Evolutionary conservation across 345 rosid genomes (phyloP).

Genomic region (Balakata baccata): DNA sequence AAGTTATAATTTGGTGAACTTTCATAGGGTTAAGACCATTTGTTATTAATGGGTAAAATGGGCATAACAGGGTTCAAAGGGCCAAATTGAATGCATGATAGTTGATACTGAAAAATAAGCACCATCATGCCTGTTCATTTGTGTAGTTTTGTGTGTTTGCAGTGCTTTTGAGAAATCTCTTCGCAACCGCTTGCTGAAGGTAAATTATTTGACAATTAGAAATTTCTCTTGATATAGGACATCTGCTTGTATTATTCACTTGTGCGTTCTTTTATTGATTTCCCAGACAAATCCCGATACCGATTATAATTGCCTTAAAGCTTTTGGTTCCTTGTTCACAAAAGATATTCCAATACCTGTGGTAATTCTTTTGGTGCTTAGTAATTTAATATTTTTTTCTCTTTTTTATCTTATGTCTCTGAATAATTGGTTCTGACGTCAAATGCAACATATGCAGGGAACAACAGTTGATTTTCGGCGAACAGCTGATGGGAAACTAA

Average conservation of each 20-base stretch:
- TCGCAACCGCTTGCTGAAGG: slow-evolving; percentile 75
- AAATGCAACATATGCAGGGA: slow-evolving; percentile 54
- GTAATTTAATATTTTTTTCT: not conserved
- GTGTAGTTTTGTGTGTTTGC: slow-evolving; percentile 33
- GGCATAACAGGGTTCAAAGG: not conserved
- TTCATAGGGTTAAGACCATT: not conserved
- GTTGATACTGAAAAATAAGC: not conserved
- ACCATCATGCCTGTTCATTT: not conserved
- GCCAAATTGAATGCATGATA: not conserved
- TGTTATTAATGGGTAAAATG: not conserved
- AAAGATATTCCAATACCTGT: slow-evolving; percentile 67
- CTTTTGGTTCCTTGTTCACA: slow-evolving; percentile 70
- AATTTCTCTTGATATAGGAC: not conserved
- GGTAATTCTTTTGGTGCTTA: slow-evolving; percentile 36
- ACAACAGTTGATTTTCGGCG: slow-evolving; percentile 73
- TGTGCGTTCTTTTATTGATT: not conserved
- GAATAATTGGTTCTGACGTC: slow-evolving; percentile 15
- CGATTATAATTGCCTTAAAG: slow-evolving; percentile 63
- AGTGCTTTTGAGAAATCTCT: slow-evolving; percentile 90
- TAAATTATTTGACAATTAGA: slow-evolving; percentile 17
- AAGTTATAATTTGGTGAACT: not conserved
- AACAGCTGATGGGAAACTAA: slow-evolving; percentile 73
- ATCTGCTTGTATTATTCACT: slow-evolving; percentile 1
- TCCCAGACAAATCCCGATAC: slow-evolving; percentile 77
- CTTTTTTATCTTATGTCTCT: not conserved